Base-by-base conservation (phyloP, 176 grass and related monocot species). In the Otatea glauca region DNA sequence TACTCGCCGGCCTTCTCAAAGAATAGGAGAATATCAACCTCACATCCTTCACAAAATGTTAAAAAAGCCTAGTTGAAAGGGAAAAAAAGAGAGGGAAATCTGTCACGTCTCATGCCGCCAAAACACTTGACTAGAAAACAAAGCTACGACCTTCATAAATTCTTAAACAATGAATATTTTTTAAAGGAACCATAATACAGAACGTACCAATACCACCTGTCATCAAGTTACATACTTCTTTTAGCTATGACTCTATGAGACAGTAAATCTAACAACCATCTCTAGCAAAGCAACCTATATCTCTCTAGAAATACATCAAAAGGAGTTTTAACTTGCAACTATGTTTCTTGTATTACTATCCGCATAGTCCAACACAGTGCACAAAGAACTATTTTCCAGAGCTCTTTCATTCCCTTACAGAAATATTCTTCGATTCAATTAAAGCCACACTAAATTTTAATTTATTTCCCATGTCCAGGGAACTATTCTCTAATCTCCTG, bases 1-100 rank as follows among this genome's bases (percentile, higher is more conserved):
- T 87, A 96, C 96, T 91, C 88, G 60, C 93, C 88, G 81, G 93
- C 86, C 79, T 99, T 99, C 71, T 99, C 89, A 64, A 96, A 99
- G 70, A 96, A 92, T 68, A 96, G 34, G 67, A 94, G 88, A 72
- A 96, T 91, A 67, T 96, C 91, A 88, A 95, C 77, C 66, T 99
- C 96, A 69, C 91, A 99, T 67, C 88, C 91, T 90, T 99, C 96
- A 89, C 89, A 99, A 80, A 99, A 94, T 77, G 89, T 78, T 75
- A 96, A 89, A 78, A 98, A 94, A 51, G 96, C 93, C 96, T 99
- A 85, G 5, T 70, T 79, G 72, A 24, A 88, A 81, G 50, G 20
- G 23, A 11, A 38, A 48, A 42, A 74, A 6, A 76, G 18, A 75
- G 25, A 56, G 69, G 34, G 4, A 56, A 82, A 84, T 34, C 69